Percentiles rank a stretch among this genome's conserved stretches.
Evolutionary conservation across 805 yeast genomes (phyloP).

Genomic region (Wickerhamia fluorescens): DNA sequence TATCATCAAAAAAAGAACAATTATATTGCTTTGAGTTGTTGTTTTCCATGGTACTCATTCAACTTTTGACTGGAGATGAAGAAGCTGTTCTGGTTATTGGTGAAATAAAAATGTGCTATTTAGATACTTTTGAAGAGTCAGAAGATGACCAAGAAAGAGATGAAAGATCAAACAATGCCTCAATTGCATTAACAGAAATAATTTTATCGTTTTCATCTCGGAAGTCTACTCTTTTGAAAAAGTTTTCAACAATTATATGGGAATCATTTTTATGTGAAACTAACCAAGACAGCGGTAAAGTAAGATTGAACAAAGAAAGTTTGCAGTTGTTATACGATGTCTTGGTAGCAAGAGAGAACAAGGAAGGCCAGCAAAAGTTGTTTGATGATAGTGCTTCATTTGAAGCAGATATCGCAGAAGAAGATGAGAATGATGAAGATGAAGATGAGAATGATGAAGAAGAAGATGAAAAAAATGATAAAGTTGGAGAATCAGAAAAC

Average conservation of each 20-base stretch:
- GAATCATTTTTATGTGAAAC: constrained; percentile 30
- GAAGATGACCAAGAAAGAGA: constrained; percentile 26
- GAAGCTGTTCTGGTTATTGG: constrained; percentile 71
- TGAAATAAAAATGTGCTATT: constrained; percentile 62
- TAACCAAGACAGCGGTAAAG: constrained; percentile 17
- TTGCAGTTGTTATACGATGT: constrained; percentile 31
- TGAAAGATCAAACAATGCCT: constrained; percentile 12
- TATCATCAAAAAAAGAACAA: constrained; percentile 38
- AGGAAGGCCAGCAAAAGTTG: constrained; percentile 69
- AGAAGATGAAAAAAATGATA: constrained; percentile 17
- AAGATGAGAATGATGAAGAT: constrained; percentile 25
- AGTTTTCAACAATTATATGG: constrained; percentile 34
- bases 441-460: constrained; percentile 17
- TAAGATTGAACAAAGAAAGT: constrained; percentile 23
- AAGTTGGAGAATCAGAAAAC: constrained; percentile 10
- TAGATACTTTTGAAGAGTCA: constrained; percentile 33
- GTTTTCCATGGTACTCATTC: constrained; percentile 69
- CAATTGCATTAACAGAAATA: constrained; percentile 35
- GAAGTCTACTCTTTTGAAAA: constrained; percentile 30
- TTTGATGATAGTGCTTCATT: constrained; percentile 53
- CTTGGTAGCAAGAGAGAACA: constrained; percentile 58
- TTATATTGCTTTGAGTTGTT: constrained; percentile 66
- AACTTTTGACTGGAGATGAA: constrained; percentile 67
- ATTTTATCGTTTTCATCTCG: constrained; percentile 39
- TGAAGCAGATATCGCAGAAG: constrained; percentile 15